Percentiles rank a stretch among this genome's conserved stretches.
These are phyloP conservation scores for Coemansia sp. DNA, from an alignment of 371 early-diverging fungal species.

Conservation along the genomic window DNA sequence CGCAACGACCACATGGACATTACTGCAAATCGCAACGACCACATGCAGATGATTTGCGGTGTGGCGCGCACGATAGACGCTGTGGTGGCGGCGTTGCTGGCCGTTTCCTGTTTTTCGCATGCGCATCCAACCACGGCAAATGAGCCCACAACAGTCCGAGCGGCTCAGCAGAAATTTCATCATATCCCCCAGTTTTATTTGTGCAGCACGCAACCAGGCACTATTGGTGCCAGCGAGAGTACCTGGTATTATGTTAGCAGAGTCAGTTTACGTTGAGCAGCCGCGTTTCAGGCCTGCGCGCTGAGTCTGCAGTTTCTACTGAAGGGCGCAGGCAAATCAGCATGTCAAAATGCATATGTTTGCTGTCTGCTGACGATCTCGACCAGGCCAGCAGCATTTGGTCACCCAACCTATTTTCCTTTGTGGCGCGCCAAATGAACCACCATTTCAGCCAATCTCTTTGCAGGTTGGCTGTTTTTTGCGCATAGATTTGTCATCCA, in stretches of 20 bases:
- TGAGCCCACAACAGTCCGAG: not conserved
- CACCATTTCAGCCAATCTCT: not conserved
- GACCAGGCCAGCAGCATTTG: not conserved
- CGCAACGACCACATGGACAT: too few relatives aligned
- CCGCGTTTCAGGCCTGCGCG: too few relatives aligned
- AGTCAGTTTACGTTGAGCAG: too few relatives aligned
- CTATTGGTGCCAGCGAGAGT: not conserved
- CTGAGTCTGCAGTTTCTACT: not conserved
- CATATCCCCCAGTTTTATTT: not conserved
- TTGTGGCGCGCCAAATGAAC: not conserved
- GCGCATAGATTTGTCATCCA: not conserved
- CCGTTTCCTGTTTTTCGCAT: not conserved
- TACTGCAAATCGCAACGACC: not conserved
- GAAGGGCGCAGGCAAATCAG: not conserved
- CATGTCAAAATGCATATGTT: not conserved
- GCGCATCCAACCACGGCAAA: not conserved
- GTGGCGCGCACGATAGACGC: not conserved
- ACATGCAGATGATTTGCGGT: slow-evolving; percentile 7
- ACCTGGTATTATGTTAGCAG: not conserved
- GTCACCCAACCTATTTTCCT: not conserved
- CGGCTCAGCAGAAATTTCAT: not conserved
- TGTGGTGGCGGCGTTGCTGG: not conserved
- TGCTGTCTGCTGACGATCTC: too few relatives aligned
- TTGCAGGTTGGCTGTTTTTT: not conserved
- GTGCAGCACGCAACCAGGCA: not conserved